Conservation (phyloP, 371 early-diverging fungal species). For the Saksenaea vasiformis region DNA sequence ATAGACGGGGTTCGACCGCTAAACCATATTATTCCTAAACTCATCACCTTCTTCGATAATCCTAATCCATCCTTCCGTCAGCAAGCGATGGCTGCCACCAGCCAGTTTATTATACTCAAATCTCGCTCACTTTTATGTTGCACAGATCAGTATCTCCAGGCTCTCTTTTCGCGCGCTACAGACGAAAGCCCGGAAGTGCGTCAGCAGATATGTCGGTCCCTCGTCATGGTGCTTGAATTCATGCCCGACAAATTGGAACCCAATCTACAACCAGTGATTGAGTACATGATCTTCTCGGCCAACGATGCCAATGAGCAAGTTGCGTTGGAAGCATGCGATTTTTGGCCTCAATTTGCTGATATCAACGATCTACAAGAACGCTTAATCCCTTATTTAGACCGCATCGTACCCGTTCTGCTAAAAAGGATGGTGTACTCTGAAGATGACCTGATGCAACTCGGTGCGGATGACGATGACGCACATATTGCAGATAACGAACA, state of each 20-base stretch:
- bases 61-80: conserved; percentile 71
- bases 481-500: conserved; percentile 76
- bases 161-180: conserved; percentile 74
- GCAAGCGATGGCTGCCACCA: conserved; percentile 74
- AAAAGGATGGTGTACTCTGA: conserved; percentile 91
- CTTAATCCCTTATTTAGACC: conserved; percentile 73
- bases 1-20: conserved; percentile 69
- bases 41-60: conserved; percentile 74
- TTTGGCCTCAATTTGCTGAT: conserved; percentile 92
- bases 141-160: conserved; percentile 71
- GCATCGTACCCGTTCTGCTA: conserved; percentile 83
- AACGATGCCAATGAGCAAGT: conserved; percentile 77
- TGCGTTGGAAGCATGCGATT: conserved; percentile 95
- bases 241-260: conserved; percentile 78
- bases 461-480: conserved; percentile 74
- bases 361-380: conserved; percentile 69
- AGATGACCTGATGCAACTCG: conserved; percentile 75
- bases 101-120: conserved; percentile 73
- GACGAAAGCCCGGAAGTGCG: conserved; percentile 76
- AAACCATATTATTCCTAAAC: conserved; percentile 77
- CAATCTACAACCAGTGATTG: conserved; percentile 75
- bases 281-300: conserved; percentile 92
- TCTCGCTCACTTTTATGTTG: conserved; percentile 64
- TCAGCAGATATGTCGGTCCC: conserved; percentile 85
- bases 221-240: conserved; percentile 84